Evolutionary conservation across 306 rosid genomes (phyloP).

Genomic region (Lathyrus oleraceus): DNA sequence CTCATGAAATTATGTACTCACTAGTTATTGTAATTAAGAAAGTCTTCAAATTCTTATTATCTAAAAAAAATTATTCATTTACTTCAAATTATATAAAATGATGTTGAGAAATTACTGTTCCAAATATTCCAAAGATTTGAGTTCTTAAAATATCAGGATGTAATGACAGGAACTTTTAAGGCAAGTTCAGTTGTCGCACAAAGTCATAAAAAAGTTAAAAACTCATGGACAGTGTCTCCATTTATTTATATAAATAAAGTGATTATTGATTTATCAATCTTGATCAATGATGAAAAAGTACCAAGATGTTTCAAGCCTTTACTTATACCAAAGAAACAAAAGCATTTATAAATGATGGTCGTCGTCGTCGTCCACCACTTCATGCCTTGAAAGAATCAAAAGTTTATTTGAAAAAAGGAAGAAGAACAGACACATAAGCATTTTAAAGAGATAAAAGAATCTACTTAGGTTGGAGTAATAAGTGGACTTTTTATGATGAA

Average conservation of each 20-base stretch:
- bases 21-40: too few species aligned
- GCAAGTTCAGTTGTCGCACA: neutral
- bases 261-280: neutral
- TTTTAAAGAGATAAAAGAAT: slow-evolving; percentile 30
- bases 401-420: slow-evolving; percentile 30
- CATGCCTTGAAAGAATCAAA: slow-evolving; percentile 61
- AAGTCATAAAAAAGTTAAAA: neutral
- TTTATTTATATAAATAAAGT: neutral
- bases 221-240: neutral
- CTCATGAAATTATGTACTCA: too few species aligned
- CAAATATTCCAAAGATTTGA: neutral
- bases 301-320: slow-evolving; percentile 33
- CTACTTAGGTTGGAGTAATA: slow-evolving; percentile 24
- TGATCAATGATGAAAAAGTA: slow-evolving; percentile 29
- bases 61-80: too few species aligned
- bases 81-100: too few species aligned
- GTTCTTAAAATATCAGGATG: neutral
- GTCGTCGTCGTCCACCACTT: slow-evolving; percentile 28
- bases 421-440: slow-evolving; percentile 24
- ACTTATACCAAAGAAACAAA: slow-evolving; percentile 37
- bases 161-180: neutral
- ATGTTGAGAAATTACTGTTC: neutral
- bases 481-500: slow-evolving; percentile 43
- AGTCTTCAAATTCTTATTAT: too few species aligned
- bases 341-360: slow-evolving; percentile 44